These are phyloP conservation scores for Tetrahymena elliotti DNA, from an alignment of 73 alveolate species.

Conservation along the genomic window DNA sequence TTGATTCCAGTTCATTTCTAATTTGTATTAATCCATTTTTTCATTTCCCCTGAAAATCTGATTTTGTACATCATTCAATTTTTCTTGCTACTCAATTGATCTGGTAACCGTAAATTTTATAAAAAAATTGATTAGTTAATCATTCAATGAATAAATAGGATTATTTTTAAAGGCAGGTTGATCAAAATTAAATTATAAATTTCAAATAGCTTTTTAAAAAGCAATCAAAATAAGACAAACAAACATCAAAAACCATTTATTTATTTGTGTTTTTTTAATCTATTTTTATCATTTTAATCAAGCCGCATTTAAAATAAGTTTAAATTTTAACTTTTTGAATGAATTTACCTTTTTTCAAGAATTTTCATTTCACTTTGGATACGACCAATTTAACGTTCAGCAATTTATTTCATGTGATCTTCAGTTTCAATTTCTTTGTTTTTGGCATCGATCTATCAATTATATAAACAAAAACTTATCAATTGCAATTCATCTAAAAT, in stretches of 20 bases:
- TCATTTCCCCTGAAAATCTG: slow-evolving; percentile 96
- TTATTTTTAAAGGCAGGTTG: not conserved
- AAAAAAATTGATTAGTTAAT: not conserved
- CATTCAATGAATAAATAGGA: not conserved
- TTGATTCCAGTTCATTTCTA: slow-evolving; percentile 99
- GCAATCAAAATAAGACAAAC: not conserved
- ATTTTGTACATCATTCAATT: slow-evolving; percentile 91
- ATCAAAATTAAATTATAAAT: not conserved
- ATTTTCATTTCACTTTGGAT: slow-evolving; percentile 69
- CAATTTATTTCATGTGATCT: slow-evolving; percentile 85
- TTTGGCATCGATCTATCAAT: slow-evolving; percentile 43
- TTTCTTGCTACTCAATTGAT: slow-evolving; percentile 76
- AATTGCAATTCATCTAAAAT: not conserved
- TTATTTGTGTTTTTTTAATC: too few relatives aligned
- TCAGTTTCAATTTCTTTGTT: slow-evolving; percentile 85
- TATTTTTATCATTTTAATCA: too few relatives aligned
- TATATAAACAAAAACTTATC: too few relatives aligned
- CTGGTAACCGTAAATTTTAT: slow-evolving; percentile 3
- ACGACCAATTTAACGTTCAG: slow-evolving; percentile 84
- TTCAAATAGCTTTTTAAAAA: not conserved
- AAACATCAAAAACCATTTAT: not conserved
- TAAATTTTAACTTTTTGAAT: not conserved
- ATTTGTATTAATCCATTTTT: slow-evolving; percentile 93
- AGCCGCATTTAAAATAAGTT: not conserved
- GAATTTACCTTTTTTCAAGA: slow-evolving; percentile 51